These are phyloP conservation scores for Xylaria sp. DNA, from an alignment of 2,329 filamentous ascomycete genomes.

Conservation along the genomic window DNA sequence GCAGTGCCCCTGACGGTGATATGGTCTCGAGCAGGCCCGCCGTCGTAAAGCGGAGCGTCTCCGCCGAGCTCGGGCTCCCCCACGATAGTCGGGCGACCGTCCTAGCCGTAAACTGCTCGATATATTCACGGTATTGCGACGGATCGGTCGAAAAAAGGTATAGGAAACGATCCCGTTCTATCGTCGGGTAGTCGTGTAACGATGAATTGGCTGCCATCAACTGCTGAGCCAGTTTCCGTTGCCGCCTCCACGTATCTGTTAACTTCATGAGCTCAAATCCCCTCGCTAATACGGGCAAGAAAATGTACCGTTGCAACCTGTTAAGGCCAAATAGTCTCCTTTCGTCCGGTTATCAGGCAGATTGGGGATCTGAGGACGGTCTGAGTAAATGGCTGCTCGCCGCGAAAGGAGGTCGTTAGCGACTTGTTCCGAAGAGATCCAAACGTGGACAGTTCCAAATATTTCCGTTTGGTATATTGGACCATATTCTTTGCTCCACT, in stretches of 20 bases:
- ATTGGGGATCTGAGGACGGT: slow-evolving; percentile 59
- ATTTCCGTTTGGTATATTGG: slow-evolving; percentile 60
- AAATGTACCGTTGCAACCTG: slow-evolving; percentile 54
- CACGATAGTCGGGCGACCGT: slow-evolving; percentile 59
- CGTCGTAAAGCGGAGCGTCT: slow-evolving; percentile 56
- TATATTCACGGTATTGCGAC: slow-evolving; percentile 56
- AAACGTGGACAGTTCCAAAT: slow-evolving; percentile 58
- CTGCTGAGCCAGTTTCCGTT: slow-evolving; percentile 57
- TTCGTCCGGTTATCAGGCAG: slow-evolving; percentile 59
- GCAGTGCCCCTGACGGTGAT: slow-evolving; percentile 56
- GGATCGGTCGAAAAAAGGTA: slow-evolving; percentile 55
- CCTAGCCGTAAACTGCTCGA: slow-evolving; percentile 60
- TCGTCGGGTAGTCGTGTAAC: slow-evolving; percentile 56
- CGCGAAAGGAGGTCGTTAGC: slow-evolving; percentile 58
- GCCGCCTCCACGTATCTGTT: slow-evolving; percentile 60
- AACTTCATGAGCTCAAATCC: slow-evolving; percentile 2
- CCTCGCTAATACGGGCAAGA: not conserved
- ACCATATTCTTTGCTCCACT: slow-evolving; percentile 59
- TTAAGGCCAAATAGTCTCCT: slow-evolving; percentile 58
- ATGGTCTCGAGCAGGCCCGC: slow-evolving; percentile 59
- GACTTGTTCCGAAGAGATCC: slow-evolving; percentile 59
- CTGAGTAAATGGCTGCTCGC: slow-evolving; percentile 57
- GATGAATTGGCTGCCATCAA: slow-evolving; percentile 55
- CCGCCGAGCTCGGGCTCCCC: slow-evolving; percentile 56
- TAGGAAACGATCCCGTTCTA: slow-evolving; percentile 58